Evolutionary conservation across 768 basidiomycete genomes (phyloP), one percentile per base, ranked within the genome.

Genomic region (Russula lepida): DNA sequence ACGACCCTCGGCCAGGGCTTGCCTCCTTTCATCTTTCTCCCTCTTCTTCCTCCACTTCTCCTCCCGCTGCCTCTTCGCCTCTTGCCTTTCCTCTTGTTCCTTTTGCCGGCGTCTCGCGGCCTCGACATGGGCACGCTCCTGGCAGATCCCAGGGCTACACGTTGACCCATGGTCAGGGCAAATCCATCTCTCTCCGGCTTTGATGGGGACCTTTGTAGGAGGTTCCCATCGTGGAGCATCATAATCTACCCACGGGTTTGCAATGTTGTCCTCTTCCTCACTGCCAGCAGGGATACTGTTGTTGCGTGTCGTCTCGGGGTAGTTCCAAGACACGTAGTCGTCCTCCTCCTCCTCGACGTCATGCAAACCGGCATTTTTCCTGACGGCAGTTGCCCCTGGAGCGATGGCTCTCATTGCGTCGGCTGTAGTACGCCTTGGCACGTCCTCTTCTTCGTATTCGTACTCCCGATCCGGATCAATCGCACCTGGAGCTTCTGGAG

Each of bases 141-240:
- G 21, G 59, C 65, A 66, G 12, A 66, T 54, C 1, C 59, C 59
- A 0, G 43, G 46, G 30, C 5, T 54, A 53, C 65, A 66, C 39
- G 33, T 19, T n/a, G 51, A 9, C 6, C 65, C 65, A 19, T 66
- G 65, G 6, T 43, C 39, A 15, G 30, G 19, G 23, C 63, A 66
- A 0, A 17, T 8, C 59, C 54, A 54, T 19, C 50, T 27, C 21
- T 57, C 62, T 25, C 56, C 44, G 19, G 17, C 51, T 25, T 54
- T 50, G 6, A 48, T 52, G 23, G 27, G 37, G 7, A 39, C 30
- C 13, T 28, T 62, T 2, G 48, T 44, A 0, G 12, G 54, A 1
- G 27, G 41, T 6, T 66, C 65, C 56, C 28, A 46, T 25, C 43
- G 41, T 0, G 56, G 44, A 6, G 7, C 27, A 15, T 27, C 35